Evolutionary conservation across 495 filamentous ascomycete species (phyloP), one percentile per base, ranked within the genome.

Genomic region (Hypoxylon fragiforme): DNA sequence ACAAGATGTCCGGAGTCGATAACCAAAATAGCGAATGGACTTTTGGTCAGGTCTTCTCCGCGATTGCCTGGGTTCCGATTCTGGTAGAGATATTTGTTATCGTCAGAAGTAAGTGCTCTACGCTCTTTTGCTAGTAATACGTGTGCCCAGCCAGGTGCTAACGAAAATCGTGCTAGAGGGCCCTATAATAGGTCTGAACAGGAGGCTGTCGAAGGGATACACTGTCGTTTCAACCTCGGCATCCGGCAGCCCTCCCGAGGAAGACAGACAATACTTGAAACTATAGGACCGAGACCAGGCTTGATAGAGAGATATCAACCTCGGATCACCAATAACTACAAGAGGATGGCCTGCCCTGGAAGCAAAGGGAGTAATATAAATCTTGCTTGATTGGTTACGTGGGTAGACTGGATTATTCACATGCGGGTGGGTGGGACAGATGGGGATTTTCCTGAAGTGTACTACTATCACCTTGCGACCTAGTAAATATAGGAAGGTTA

Each of bases 1-100:
- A 50, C 16, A 5, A 34, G 1, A n/a, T 34, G 11, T 31, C 54
- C 8, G 40, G 54, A 7, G 32, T 45, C 12, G 39, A 38, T 16
- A 50, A 58, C n/a, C 32, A 50, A 19, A 50, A 58, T 22, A 32
- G 41, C 2, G 9, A 24, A 7, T 58, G 54, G 54, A 58, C 54
- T 1, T 58, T 58, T 16, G 54, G 54, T 14, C 54, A 57, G 26
- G 54, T 57, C 20, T 18, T 57, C 1, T 18, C 54, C 7, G 15
- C 51, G 15, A 40, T 46, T 5, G 51, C 54, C 1, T 57, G 54
- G 54, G 20, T 45, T 22, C 54, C 54, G 2, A 32, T 57, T 13
- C 9, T 51, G 14, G 19, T 57, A 2, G 54, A 57, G n/a, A 40
- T 50, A 14, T 22, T 24, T n/a, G 30, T 46, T 6, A 24, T 57